Conservation (phyloP, 306 rosid genomes). For the Coriaria nepalensis region DNA sequence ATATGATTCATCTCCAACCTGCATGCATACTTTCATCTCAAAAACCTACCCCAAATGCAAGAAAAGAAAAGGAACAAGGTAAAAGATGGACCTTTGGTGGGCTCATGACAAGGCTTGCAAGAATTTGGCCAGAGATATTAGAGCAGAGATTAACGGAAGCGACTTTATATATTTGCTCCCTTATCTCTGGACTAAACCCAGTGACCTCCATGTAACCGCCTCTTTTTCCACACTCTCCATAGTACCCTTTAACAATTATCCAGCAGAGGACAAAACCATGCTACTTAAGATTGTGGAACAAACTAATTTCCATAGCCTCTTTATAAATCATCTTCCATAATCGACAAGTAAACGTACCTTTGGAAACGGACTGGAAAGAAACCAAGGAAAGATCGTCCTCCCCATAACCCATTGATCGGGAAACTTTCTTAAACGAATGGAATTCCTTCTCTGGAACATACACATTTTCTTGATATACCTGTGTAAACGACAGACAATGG, state of each 20-base stretch:
- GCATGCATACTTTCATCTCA: slow-evolving; percentile 11
- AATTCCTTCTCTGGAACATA: slow-evolving; percentile 73
- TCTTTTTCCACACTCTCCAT: slow-evolving; percentile 91
- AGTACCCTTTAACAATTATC: slow-evolving; percentile 39
- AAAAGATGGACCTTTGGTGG: slow-evolving; percentile 63
- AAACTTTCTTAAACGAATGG: slow-evolving; percentile 75
- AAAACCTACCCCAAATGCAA: neutral
- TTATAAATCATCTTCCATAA: neutral
- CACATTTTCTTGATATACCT: slow-evolving; percentile 85
- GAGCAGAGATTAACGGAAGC: slow-evolving; percentile 89
- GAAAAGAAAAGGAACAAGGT: slow-evolving; percentile 6
- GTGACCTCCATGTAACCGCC: slow-evolving; percentile 96
- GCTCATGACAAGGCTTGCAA: slow-evolving; percentile 82
- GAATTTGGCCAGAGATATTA: slow-evolving; percentile 79
- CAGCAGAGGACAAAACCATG: slow-evolving; percentile 7
- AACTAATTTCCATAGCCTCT: neutral
- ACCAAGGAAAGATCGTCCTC: slow-evolving; percentile 56
- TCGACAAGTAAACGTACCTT: slow-evolving; percentile 32
- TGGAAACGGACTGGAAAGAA: slow-evolving; percentile 84
- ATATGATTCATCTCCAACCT: slow-evolving; percentile 87
- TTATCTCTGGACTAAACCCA: slow-evolving; percentile 62
- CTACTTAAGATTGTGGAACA: slow-evolving; percentile 5
- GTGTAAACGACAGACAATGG: slow-evolving; percentile 7
- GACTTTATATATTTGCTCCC: slow-evolving; percentile 81
- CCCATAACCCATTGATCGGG: slow-evolving; percentile 75